Base-by-base conservation (phyloP, 2,329 filamentous ascomycete species). In the Colletotrichum plurivorum region DNA sequence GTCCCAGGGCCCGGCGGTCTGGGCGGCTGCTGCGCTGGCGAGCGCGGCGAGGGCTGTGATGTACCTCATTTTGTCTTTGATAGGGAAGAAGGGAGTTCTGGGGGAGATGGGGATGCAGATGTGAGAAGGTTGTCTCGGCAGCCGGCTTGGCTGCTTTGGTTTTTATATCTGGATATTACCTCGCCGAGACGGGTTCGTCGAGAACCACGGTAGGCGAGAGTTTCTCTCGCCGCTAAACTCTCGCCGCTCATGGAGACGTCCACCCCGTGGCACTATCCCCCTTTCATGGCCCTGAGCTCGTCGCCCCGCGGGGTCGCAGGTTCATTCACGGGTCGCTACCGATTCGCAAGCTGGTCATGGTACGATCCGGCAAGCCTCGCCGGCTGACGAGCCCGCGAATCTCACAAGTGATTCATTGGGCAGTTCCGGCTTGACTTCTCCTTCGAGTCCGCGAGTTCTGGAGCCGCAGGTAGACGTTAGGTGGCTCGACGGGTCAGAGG, bases 1-100 rank as follows among this genome's bases (percentile, higher is more conserved):
- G 9, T 71, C 68, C 57, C 65, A 77, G 8, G 75, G 62, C 1
- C 61, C 61, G 45, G 70, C 62, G 18, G 67, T 48, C 31, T 72
- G 70, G 2, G 68, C 68, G 8, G 64, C 53, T 4, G 57, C 68
- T 12, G 53, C 64, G 18, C 68, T 45, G 20, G 56, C 53, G 16
- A 72, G 60, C 20, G 68, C 56, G n/a, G 57, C 31, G 6, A 70
- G 53, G 20, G 49, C 41, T 7, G 57, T 39, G 10, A 69, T 6
- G 15, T 25, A 61, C 51, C 51, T 69, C 67, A 69, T 12, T 65
- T 49, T 43, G 9, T 12, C 8, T 1, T 66, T n/a, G n/a, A 13
- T 20, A 36, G 4, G n/a, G 20, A 22, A 22, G 20, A 22, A 22
- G 20, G 20, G 20, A 22, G 20, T 22, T 22, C 20, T 22, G 20